Base-by-base conservation (phyloP, 176 grass and related monocot species). In the Phoenix dactylifera region DNA sequence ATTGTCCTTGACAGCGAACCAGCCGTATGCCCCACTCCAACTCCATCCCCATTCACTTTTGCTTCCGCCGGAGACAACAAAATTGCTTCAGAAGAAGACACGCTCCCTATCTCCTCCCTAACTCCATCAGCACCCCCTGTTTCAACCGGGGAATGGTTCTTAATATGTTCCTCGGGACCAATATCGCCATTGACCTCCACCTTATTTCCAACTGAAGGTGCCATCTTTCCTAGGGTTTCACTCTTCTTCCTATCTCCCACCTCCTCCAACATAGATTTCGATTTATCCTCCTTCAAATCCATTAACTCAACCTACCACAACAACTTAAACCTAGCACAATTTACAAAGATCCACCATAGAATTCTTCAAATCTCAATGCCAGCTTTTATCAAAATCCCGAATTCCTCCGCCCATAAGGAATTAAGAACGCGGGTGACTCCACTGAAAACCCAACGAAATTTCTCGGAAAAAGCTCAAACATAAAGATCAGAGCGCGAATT, bases 181-280 rank as follows among this genome's bases (percentile, higher is more conserved):
- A 72, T 32, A 61, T 62, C 50, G 16, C 69, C 69, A 32, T 72
- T 54, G 14, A 62, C 20, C 25, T 52, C 26, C n/a, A 24, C 58
- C 50, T 52, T 39, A 22, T 23, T 54, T 62, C 12, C 49, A 54
- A 10, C 24, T 49, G 32, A 53, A 72, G 58, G 25, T 53, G 10
- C 58, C 69, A 23, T 54, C 58, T 72, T 53, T 62, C 22, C 58
- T 22, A 60, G 26, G 12, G 17, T 53, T 72, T 62, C 69, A 23
- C 48, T 32, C 16, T 25, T 22, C 49, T 39, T n/a, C 26, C 6
- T n/a, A 14, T 54, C 58, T 53, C 15, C 58, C 49, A 6, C 49
- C n/a, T 19, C 57, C 3, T 22, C 17, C 18, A 22, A 51, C 35
- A 3, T 16, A 48, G 18, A 53, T 51, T 66, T 17, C 16, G 22